A percentile compares a stretch with the other conserved stretches of the same genome.
Conservation (phyloP, 169 alveolate species). For the Hepatocystis sp. region DNA sequence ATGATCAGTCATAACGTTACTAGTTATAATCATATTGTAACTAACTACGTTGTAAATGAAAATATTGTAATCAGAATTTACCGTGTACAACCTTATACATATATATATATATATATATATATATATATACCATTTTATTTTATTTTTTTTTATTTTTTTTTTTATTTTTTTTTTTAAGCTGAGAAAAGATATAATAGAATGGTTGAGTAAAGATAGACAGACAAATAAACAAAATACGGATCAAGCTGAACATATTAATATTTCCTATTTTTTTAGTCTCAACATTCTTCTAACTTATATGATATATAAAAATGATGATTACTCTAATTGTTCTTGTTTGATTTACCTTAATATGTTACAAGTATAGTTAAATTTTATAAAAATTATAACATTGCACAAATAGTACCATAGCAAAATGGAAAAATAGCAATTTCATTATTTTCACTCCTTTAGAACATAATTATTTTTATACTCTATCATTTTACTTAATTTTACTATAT, state of each 20-base stretch:
- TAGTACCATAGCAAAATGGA: too few relatives aligned
- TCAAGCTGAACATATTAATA: constrained; percentile 15
- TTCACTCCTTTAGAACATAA: too few relatives aligned
- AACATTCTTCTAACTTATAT: constrained; percentile 53
- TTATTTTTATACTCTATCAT: too few relatives aligned
- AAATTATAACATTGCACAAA: not conserved
- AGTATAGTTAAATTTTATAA: constrained; percentile 11
- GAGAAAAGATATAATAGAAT: constrained; percentile 39
- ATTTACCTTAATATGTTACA: constrained; percentile 45
- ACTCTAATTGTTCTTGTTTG: constrained; percentile 54
- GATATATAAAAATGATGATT: constrained; percentile 64
- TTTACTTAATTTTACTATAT: too few relatives aligned
- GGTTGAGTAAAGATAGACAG: constrained; percentile 45
- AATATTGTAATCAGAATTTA: too few relatives aligned
- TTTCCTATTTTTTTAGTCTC: constrained; percentile 65
- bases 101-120: too few relatives aligned
- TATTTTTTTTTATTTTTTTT: constrained; percentile 2
- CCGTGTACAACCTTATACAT: not conserved
- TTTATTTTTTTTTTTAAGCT: constrained; percentile 21
- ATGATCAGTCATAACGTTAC: too few relatives aligned
- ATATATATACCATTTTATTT: not conserved
- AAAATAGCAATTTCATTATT: too few relatives aligned
- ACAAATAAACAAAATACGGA: constrained; percentile 9
- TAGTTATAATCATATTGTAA: too few relatives aligned
- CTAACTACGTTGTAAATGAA: too few relatives aligned